Conservation (phyloP, 2,329 filamentous ascomycete genomes). For the Iodosphaeria phyllophila region DNA sequence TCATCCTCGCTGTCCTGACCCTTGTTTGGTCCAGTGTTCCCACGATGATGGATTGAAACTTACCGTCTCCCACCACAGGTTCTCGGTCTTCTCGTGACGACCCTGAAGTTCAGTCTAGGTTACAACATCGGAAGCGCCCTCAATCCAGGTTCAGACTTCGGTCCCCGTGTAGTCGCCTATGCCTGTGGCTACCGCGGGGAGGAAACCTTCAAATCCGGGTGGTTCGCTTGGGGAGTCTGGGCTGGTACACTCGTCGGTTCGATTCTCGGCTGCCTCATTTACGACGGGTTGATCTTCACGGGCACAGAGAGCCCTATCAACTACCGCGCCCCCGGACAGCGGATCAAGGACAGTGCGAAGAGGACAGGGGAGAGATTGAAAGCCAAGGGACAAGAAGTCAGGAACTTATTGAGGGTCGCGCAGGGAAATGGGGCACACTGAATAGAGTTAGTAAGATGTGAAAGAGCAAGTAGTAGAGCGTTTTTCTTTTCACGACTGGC, state of each 20-base stretch:
- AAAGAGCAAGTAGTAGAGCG: too few relatives aligned
- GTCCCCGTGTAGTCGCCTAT: slow-evolving; percentile 14
- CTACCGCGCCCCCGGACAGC: slow-evolving; percentile 6
- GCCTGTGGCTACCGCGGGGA: slow-evolving; percentile 12
- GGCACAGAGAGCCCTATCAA: slow-evolving; percentile 12
- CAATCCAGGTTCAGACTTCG: slow-evolving; percentile 19
- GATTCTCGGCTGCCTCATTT: slow-evolving; percentile 11
- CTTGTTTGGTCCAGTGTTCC: not conserved
- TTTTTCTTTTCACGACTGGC: too few relatives aligned
- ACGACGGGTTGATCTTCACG: slow-evolving; percentile 14
- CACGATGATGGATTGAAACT: too few relatives aligned
- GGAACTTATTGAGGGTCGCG: too few relatives aligned
- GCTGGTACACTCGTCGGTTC: slow-evolving; percentile 14
- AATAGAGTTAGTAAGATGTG: too few relatives aligned
- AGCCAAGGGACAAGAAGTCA: too few relatives aligned
- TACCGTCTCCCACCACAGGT: too few relatives aligned
- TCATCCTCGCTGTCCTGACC: not conserved
- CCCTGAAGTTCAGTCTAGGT: slow-evolving; percentile 16
- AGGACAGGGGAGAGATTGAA: too few relatives aligned
- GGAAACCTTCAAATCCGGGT: slow-evolving; percentile 1
- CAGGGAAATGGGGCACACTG: too few relatives aligned
- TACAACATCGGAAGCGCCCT: slow-evolving; percentile 18
- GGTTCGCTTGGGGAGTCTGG: slow-evolving; percentile 11
- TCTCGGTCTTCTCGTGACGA: slow-evolving; percentile 15
- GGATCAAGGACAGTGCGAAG: too few relatives aligned